Base-by-base conservation (phyloP, 495 filamentous ascomycete genomes). In the Melanomma pulvis-pyrius region DNA sequence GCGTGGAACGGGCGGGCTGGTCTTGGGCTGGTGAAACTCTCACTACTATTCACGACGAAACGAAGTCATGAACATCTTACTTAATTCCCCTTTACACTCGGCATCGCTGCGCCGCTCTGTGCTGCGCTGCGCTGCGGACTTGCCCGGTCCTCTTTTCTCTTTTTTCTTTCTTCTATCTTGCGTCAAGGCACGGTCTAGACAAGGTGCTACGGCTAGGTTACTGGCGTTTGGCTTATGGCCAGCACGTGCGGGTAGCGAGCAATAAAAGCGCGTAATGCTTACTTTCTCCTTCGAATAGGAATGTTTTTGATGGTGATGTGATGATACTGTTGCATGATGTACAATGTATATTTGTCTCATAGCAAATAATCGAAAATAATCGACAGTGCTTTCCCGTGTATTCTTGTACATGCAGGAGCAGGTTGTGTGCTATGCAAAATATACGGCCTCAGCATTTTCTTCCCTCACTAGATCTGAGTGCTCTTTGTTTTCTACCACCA, bases 21-120 rank as follows among this genome's bases (percentile, higher is more conserved):
- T 3, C 39, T 6, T 15, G 17, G 39, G 39, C 17, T 44, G 13
- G 39, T 61, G 59, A 22, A 49, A 56, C 26, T 29, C 46, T 39
- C 24, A 63, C 48, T 30, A 34, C 53, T 44, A 34, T 44, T 64
- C 60, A 69, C 66, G 66, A 69, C 53, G 66, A 54, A 32, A 69
- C 66, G 66, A 69, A 30, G 60, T 64, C 60, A 69, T 61, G 66
- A 64, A 50, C 32, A 67, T 49, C 32, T 55, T 28, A 29, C 32
- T 61, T 61, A 58, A 68, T 59, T 59, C 26, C 34, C 21, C 44
- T 19, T 47, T 29, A 3, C 62, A 22, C 56, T 26, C 30, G 11
- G 12, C 26, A 25, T 41, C 51, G 50, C 52, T 49, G 25, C 26
- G 19, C 53, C 26, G 53, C 53, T 39, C 17, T n/a, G 52, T 36